Evolutionary conservation across 202 grass and related monocot species (phyloP).

Genomic region (Saccharum hybrid): DNA sequence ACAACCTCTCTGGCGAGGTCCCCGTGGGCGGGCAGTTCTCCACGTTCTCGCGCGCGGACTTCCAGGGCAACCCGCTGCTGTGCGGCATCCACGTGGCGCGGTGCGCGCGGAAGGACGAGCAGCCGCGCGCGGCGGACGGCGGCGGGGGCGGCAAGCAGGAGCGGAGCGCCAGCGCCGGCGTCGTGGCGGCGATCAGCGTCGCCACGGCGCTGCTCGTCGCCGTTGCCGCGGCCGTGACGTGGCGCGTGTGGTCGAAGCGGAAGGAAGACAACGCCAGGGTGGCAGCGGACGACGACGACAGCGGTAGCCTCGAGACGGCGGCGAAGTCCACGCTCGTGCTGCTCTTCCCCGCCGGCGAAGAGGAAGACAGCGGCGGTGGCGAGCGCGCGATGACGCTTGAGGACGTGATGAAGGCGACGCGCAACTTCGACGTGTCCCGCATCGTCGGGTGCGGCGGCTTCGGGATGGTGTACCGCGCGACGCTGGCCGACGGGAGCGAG

Average conservation of each 20-base stretch:
- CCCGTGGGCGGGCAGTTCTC: constrained; percentile 61
- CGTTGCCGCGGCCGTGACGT: constrained; percentile 28
- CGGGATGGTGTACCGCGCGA: constrained; percentile 74
- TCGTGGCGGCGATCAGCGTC: constrained; percentile 51
- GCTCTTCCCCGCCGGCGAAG: constrained; percentile 34
- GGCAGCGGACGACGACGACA: constrained; percentile 69
- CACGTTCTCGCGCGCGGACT: constrained; percentile 48
- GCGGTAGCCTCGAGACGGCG: constrained; percentile 15
- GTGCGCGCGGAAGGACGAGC: background rate
- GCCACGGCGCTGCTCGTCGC: constrained; percentile 55
- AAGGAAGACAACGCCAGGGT: constrained; percentile 77
- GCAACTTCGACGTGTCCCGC: constrained; percentile 61
- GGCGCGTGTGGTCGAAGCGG: constrained; percentile 48
- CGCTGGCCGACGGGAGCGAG: constrained; percentile 48
- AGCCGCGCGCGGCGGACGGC: background rate
- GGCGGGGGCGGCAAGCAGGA: background rate
- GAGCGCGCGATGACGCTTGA: constrained; percentile 29
- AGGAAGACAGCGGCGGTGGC: background rate
- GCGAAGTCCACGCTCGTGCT: constrained; percentile 52
- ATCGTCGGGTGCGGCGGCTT: constrained; percentile 75
- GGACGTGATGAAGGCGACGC: constrained; percentile 63
- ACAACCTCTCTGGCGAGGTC: constrained; percentile 54
- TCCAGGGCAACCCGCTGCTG: constrained; percentile 39
- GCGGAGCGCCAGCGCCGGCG: constrained; percentile 40
- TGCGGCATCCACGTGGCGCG: constrained; percentile 48